These are phyloP conservation scores for Daldinia sp. DNA, from an alignment of 2,329 filamentous ascomycete genomes.

Conservation along the genomic window DNA sequence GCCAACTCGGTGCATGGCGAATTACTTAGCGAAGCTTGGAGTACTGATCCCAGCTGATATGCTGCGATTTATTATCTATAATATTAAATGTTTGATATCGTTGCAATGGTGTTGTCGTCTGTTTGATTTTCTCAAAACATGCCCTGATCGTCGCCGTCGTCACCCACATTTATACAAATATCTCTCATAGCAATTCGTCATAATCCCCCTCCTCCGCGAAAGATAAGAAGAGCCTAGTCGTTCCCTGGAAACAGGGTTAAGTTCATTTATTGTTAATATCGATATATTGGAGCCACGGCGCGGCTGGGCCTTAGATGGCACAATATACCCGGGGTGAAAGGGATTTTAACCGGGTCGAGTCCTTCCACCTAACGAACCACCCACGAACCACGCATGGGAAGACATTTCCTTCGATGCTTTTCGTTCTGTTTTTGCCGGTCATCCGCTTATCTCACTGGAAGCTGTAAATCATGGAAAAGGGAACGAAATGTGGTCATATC, in stretches of 20 bases:
- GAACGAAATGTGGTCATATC: constrained; percentile 22
- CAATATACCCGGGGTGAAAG: constrained; percentile 44
- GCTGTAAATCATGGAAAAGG: constrained; percentile 5
- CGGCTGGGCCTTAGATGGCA: constrained; percentile 37
- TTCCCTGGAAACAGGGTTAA: constrained; percentile 29
- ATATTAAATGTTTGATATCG: constrained; percentile 10
- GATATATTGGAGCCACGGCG: constrained; percentile 41
- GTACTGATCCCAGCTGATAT: constrained; percentile 10
- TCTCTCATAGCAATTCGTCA: constrained; percentile 15
- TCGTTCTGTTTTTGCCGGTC: constrained; percentile 17
- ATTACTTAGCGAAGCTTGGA: constrained; percentile 8
- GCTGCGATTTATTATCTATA: constrained; percentile 9
- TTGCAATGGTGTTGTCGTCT: constrained; percentile 14
- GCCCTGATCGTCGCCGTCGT: constrained; percentile 27
- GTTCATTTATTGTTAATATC: constrained; percentile 46
- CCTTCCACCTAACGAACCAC: constrained; percentile 34
- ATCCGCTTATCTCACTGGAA: constrained; percentile 21
- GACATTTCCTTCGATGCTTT: constrained; percentile 7
- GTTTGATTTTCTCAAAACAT: constrained; percentile 24
- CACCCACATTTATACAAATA: constrained; percentile 36
- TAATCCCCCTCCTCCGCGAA: constrained; percentile 20
- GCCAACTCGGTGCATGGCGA: constrained; percentile 40
- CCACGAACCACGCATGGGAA: constrained; percentile 29
- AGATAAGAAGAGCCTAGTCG: constrained; percentile 37
- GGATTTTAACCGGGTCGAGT: constrained; percentile 46